Percentiles rank a stretch among this genome's conserved stretches.
phyloP scores from a whole-genome alignment of 1,139 yeast genomes.

The Candida labiduridarum region DNA sequence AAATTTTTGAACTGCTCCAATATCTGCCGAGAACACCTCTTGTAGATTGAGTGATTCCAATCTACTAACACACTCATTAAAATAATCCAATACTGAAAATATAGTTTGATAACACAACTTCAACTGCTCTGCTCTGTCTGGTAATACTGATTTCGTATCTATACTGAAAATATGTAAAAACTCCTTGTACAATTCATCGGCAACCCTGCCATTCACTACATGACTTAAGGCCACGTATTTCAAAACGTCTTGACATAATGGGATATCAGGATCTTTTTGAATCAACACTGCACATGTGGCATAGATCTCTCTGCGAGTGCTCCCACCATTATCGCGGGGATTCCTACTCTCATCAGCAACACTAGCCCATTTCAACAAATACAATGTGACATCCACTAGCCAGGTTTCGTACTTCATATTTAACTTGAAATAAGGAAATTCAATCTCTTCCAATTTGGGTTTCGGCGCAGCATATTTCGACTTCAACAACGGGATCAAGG shows the following conservation, averaged over 20 bases:
- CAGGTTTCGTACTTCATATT: slow-evolving; percentile 53
- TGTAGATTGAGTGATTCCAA: slow-evolving; percentile 2
- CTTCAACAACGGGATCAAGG: slow-evolving; percentile 72
- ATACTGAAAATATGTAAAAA: slow-evolving; percentile 59
- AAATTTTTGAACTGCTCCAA: slow-evolving; percentile 46
- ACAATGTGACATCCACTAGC: slow-evolving; percentile 71
- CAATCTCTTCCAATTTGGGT: slow-evolving; percentile 38
- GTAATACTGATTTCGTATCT: slow-evolving; percentile 36
- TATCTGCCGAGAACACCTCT: slow-evolving; percentile 21
- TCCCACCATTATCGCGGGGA: slow-evolving; percentile 7
- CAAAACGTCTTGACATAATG: slow-evolving; percentile 69
- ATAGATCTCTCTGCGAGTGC: slow-evolving; percentile 46
- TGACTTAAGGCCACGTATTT: slow-evolving; percentile 79
- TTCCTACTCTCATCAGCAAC: slow-evolving; percentile 13
- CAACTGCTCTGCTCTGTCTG: slow-evolving; percentile 57
- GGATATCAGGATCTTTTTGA: slow-evolving; percentile 65
- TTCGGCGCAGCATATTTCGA: slow-evolving; percentile 66
- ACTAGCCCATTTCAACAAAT: slow-evolving; percentile 53
- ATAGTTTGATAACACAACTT: slow-evolving; percentile 71
- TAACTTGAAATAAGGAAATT: slow-evolving; percentile 36
- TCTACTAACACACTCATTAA: slow-evolving; percentile 68
- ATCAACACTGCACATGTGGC: slow-evolving; percentile 67
- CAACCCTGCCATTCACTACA: slow-evolving; percentile 49
- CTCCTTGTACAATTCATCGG: slow-evolving; percentile 55
- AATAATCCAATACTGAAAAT: slow-evolving; percentile 79